phyloP scores from a whole-genome alignment of 345 rosid genomes.

The Acer campestre region DNA sequence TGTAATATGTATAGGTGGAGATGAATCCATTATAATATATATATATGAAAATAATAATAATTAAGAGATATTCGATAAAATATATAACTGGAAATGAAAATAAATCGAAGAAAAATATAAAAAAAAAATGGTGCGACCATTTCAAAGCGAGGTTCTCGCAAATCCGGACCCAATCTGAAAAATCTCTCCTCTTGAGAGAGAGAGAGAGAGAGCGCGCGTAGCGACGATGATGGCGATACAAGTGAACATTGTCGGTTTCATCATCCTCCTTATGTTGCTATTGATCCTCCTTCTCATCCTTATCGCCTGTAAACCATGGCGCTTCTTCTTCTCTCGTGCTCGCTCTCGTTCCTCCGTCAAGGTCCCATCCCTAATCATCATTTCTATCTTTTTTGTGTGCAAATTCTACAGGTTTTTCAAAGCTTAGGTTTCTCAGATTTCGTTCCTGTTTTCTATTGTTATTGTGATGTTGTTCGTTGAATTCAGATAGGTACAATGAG shows the following conservation, averaged over 20 bases:
- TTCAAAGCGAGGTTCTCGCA: conserved; percentile 85
- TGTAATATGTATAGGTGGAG: not conserved
- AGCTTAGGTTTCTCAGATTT: not conserved
- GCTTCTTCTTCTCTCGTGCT: conserved; percentile 54
- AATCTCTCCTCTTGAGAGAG: conserved; percentile 29
- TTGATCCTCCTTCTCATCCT: conserved; percentile 66
- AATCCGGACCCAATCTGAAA: conserved; percentile 47
- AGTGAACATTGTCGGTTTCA: conserved; percentile 47
- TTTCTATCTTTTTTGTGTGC: not conserved
- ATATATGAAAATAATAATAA: not conserved
- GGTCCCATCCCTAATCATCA: conserved; percentile 37
- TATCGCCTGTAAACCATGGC: conserved; percentile 92
- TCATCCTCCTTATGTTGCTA: conserved; percentile 61
- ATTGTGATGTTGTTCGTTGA: not conserved
- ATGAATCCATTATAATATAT: not conserved
- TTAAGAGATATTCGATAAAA: not conserved
- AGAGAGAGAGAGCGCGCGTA: conserved; percentile 42
- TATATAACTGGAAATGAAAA: not conserved
- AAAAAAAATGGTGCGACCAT: conserved; percentile 45
- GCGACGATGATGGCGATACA: conserved; percentile 59
- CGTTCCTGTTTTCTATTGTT: not conserved
- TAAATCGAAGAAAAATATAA: too few relatives aligned
- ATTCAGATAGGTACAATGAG: not conserved
- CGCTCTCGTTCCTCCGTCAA: conserved; percentile 49
- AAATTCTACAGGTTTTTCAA: not conserved